Evolutionary conservation across 1,284 basidiomycete species (phyloP), one percentile per base, ranked within the genome.

Genomic region (Trametes polyzona): DNA sequence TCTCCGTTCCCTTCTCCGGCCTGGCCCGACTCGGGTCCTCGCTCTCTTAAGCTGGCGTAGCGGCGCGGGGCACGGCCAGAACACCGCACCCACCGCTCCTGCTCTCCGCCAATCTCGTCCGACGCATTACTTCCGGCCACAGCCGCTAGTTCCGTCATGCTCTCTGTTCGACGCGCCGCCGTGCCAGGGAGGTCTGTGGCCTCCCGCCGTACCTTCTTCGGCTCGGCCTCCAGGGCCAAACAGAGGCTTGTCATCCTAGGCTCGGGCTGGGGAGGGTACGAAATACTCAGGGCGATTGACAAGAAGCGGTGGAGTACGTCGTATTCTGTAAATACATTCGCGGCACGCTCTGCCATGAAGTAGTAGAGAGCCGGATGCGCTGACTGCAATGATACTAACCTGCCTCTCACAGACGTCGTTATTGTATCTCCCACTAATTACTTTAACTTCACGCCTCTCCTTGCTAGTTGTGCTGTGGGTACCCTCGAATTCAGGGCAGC

Each of bases 221-320:
- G 58, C 19, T 70, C 68, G 4, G 58, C 67, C 0, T 24, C 62
- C 2, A 36, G 62, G 6, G 67, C 66, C 43, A 88, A 86, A 64
- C 80, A 88, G 60, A 81, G 83, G 30, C 79, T 94, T 23, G 84
- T 94, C n/a, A 87, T 95, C 55, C 76, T 94, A 1, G 92, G 93
- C 1, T 89, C 87, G 8, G 92, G 92, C 21, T 95, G 92, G 92
- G 92, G 88, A 55, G 92, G 92, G 0, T 93, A 92, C 67, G 86
- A 87, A 62, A 74, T 92, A 4, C 76, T 90, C 30, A 74, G 83
- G 47, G 78, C 79, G 4, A 73, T 90, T 1, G 85, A 90, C 70
- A 88, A 86, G 71, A 85, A 83, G 63, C 76, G 80, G 53, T 89
- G 85, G 82, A 78, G 87, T 87, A 47, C 55, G 82, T 74, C 36